A percentile compares a stretch with the other conserved stretches of the same genome.
phyloP scores from a whole-genome alignment of 371 early-diverging fungal genomes.

The Mucor mucedo region DNA sequence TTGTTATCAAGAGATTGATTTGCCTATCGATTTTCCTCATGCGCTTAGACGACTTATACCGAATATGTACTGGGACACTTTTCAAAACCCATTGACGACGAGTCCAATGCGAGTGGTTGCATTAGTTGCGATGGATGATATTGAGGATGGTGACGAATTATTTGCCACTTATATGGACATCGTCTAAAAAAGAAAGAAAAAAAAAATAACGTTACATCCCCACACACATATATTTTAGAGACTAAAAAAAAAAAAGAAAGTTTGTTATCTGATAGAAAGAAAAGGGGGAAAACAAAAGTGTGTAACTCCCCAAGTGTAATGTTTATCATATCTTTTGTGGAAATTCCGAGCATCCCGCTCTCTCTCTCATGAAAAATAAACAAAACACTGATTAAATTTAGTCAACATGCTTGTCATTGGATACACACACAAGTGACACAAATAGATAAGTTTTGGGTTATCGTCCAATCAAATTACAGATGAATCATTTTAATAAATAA shows the following conservation, averaged over 20 bases:
- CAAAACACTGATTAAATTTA: too few relatives aligned
- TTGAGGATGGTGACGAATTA: slow-evolving; percentile 52
- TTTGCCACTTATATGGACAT: slow-evolving; percentile 62
- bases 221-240: too few relatives aligned
- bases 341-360: too few relatives aligned
- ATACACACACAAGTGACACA: background rate
- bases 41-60: slow-evolving; percentile 55
- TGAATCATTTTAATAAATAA: background rate
- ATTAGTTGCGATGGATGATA: slow-evolving; percentile 44
- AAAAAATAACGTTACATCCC: background rate
- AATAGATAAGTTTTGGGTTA: background rate
- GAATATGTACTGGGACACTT: slow-evolving; percentile 47
- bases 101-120: slow-evolving; percentile 42
- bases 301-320: background rate
- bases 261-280: too few relatives aligned
- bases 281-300: background rate
- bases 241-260: too few relatives aligned
- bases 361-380: too few relatives aligned
- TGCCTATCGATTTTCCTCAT: slow-evolving; percentile 45
- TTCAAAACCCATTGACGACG: slow-evolving; percentile 25
- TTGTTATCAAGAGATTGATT: slow-evolving; percentile 60
- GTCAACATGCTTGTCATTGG: background rate
- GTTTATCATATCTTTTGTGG: too few relatives aligned
- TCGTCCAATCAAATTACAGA: background rate
- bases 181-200: slow-evolving; percentile 12